phyloP scores from a whole-genome alignment of 306 rosid species.

The Quercus dentata region DNA sequence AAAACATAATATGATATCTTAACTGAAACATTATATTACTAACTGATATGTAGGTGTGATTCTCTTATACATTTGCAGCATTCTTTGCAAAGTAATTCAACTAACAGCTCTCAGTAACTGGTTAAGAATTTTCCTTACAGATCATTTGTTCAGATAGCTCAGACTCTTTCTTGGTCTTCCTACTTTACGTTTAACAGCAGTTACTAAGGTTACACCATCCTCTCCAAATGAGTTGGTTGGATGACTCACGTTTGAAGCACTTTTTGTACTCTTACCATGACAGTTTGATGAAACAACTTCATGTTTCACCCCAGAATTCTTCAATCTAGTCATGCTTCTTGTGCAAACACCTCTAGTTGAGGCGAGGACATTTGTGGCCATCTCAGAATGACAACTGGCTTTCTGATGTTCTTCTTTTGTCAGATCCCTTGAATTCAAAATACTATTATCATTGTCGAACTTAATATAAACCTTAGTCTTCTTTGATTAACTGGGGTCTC shows the following conservation, averaged over 20 bases:
- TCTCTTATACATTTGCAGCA: neutral
- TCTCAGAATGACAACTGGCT: neutral
- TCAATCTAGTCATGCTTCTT: constrained; percentile 32
- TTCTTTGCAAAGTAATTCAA: neutral
- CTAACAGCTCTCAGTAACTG: neutral
- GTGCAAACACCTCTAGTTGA: constrained; percentile 14
- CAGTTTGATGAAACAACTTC: neutral
- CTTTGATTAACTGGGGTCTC: neutral
- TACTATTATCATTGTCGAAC: neutral
- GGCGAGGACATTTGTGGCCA: neutral
- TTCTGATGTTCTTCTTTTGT: neutral
- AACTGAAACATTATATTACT: neutral
- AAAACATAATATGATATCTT: neutral
- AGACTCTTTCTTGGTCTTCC: neutral
- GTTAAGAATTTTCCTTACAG: neutral
- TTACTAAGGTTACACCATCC: neutral
- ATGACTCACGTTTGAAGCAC: neutral
- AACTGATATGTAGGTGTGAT: neutral
- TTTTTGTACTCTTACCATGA: neutral
- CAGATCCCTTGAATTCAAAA: neutral
- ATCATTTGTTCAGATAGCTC: neutral
- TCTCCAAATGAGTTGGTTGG: neutral
- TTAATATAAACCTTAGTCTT: neutral
- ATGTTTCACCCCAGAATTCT: neutral
- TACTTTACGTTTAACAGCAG: neutral